These are phyloP conservation scores for Protostelium mycophagum DNA, from an alignment of 78 protist genomes.

Conservation along the genomic window DNA sequence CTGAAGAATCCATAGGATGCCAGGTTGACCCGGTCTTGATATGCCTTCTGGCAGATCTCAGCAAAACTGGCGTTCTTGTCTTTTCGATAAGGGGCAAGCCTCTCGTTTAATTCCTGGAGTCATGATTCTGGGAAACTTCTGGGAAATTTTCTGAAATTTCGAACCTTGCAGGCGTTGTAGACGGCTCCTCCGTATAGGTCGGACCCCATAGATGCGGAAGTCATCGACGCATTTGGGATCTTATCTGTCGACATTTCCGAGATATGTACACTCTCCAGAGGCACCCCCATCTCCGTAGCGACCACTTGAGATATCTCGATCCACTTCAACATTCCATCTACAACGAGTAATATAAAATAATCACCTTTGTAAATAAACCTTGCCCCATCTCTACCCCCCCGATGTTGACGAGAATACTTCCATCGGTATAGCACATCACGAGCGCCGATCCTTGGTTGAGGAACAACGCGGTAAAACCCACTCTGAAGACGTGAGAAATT, in stretches of 20 bases:
- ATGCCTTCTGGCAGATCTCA: conserved; percentile 60
- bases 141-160: not conserved
- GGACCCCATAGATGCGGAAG: conserved; percentile 85
- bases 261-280: conserved; percentile 59
- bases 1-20: conserved; percentile 85
- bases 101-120: conserved; percentile 31
- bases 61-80: conserved; percentile 33
- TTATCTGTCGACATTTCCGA: conserved; percentile 83
- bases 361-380: conserved; percentile 91
- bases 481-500: too few relatives aligned
- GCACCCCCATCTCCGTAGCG: conserved; percentile 73
- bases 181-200: conserved; percentile 95
- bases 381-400: conserved; percentile 99
- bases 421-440: conserved; percentile 86
- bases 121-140: not conserved
- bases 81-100: conserved; percentile 68
- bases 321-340: too few relatives aligned
- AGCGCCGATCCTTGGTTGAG: conserved; percentile 86
- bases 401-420: conserved; percentile 86
- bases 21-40: conserved; percentile 66
- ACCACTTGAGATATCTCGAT: conserved; percentile 63
- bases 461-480: conserved; percentile 71
- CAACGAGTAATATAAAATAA: not conserved
- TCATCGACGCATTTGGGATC: conserved; percentile 84
- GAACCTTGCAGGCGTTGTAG: conserved; percentile 78